Conservation (phyloP, 805 yeast genomes). For the Lipomyces kockii region DNA sequence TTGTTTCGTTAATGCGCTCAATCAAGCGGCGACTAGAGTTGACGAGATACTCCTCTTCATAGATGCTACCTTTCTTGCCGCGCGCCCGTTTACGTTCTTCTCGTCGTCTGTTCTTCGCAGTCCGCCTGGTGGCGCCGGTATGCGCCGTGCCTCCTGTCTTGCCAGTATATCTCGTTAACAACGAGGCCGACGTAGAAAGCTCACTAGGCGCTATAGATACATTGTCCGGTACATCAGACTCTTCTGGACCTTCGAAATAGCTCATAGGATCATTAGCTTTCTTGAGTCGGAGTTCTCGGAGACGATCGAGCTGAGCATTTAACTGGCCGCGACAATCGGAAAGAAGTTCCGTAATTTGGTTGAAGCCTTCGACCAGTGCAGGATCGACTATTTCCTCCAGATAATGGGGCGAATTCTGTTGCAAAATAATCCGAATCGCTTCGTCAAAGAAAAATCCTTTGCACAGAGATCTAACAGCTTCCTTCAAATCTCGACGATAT, state of each 20-base stretch:
- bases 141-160: conserved; percentile 94
- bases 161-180: conserved; percentile 95
- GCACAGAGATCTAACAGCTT: conserved; percentile 70
- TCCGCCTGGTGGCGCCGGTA: conserved; percentile 92
- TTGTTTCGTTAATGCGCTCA: conserved; percentile 76
- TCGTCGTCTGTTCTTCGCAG: conserved; percentile 89
- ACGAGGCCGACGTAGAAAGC: conserved; percentile 74
- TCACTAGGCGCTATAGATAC: conserved; percentile 95
- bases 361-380: conserved; percentile 85
- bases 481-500: conserved; percentile 63
- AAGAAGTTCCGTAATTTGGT: conserved; percentile 78
- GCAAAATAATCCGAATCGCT: conserved; percentile 69
- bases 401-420: conserved; percentile 45
- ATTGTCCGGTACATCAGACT: conserved; percentile 79
- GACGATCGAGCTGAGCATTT: conserved; percentile 77
- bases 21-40: conserved; percentile 85
- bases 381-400: conserved; percentile 67
- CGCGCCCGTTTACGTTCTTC: conserved; percentile 95
- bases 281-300: conserved; percentile 82
- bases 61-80: conserved; percentile 96
- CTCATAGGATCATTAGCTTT: conserved; percentile 84
- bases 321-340: conserved; percentile 94
- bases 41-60: conserved; percentile 93
- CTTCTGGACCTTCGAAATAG: conserved; percentile 65
- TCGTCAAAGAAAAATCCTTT: conserved; percentile 74